phyloP scores from a whole-genome alignment of 2,329 filamentous ascomycete species.

The Orbilia javanica region DNA sequence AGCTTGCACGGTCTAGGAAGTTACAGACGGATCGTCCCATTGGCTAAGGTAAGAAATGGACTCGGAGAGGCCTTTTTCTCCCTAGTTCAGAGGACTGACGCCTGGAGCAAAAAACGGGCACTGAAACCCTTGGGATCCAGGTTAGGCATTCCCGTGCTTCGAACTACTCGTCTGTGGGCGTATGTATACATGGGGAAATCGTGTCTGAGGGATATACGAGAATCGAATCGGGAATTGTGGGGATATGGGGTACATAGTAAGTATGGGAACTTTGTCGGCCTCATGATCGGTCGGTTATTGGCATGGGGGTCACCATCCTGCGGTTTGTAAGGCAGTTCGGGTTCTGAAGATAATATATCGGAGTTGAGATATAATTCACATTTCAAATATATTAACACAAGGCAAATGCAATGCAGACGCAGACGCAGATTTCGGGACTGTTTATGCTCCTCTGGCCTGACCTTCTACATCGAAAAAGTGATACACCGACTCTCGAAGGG shows the following conservation, averaged over 20 bases:
- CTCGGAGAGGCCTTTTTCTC: not conserved
- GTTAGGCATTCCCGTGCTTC: constrained; percentile 1
- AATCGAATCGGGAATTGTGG: constrained; percentile 38
- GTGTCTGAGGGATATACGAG: constrained; percentile 40
- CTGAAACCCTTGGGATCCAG: not conserved
- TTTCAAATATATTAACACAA: not conserved
- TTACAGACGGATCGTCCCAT: not conserved
- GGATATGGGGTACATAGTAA: constrained; percentile 49
- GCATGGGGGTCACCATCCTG: constrained; percentile 15
- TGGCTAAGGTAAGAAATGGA: not conserved
- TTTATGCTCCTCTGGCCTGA: constrained; percentile 24
- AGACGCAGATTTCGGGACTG: constrained; percentile 11
- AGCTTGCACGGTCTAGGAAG: constrained; percentile 17
- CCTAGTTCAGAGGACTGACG: not conserved
- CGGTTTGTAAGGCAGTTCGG: constrained; percentile 1
- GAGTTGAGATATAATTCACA: constrained; percentile 13
- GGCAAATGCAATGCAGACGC: not conserved
- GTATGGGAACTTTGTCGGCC: constrained; percentile 24
- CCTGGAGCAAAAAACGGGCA: constrained; percentile 5
- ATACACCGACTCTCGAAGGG: not conserved
- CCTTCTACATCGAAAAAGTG: constrained; percentile 5
- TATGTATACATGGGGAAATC: constrained; percentile 9
- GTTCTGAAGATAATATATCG: constrained; percentile 17
- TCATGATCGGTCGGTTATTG: constrained; percentile 27
- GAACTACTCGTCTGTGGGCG: not conserved